Conservation (phyloP, 1,284 basidiomycete species). For the Puccinia novopanici region DNA sequence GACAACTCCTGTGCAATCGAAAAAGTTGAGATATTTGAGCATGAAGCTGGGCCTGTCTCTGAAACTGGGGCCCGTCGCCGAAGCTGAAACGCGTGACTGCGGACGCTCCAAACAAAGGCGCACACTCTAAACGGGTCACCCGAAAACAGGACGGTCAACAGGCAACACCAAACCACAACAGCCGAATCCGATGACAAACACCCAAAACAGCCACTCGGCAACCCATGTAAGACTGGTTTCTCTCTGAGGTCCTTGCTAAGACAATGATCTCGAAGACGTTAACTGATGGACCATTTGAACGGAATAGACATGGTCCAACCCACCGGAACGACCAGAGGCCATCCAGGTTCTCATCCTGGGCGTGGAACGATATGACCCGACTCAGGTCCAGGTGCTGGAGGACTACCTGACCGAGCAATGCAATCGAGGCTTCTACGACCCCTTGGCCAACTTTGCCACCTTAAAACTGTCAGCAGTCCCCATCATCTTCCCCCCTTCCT, state of each 20-base stretch:
- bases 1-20: too few species aligned
- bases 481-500: neutral
- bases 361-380: conserved; percentile 48
- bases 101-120: neutral
- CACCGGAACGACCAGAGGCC: conserved; percentile 28
- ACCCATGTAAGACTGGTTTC: conserved; percentile 8
- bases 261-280: neutral
- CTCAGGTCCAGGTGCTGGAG: conserved; percentile 46
- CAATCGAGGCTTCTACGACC: conserved; percentile 37
- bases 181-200: neutral
- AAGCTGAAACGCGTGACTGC: neutral
- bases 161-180: neutral
- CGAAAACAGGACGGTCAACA: neutral
- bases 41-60: too few species aligned
- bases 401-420: conserved; percentile 42
- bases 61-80: too few species aligned
- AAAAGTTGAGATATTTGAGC: too few species aligned
- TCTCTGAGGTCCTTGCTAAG: too few species aligned
- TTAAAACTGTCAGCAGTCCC: conserved; percentile 28
- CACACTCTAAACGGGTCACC: neutral
- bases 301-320: conserved; percentile 45
- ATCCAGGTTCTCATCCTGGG: conserved; percentile 33
- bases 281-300: too few species aligned
- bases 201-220: too few species aligned
- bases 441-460: conserved; percentile 46